phyloP scores from a whole-genome alignment of 257 asterid genomes.

The Solanum neorickii region DNA sequence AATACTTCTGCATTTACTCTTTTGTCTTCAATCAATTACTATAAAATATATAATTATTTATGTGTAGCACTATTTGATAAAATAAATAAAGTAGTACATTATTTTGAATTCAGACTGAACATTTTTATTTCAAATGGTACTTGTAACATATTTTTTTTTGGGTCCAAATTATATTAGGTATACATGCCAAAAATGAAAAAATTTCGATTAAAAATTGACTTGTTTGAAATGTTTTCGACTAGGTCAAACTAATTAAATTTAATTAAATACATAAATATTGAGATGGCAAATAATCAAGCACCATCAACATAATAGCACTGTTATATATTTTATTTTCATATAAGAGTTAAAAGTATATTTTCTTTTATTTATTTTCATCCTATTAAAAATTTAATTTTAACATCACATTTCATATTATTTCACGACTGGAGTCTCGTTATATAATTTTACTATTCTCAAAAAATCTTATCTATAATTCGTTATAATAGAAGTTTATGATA shows the following conservation, averaged over 20 bases:
- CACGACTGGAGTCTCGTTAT: background rate
- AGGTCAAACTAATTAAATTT: too few species aligned
- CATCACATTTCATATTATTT: too few species aligned
- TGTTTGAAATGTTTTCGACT: background rate
- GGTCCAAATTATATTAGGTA: background rate
- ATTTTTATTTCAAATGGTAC: background rate
- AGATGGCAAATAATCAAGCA: background rate
- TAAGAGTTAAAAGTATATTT: too few species aligned
- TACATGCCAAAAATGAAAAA: background rate
- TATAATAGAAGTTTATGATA: background rate
- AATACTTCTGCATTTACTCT: background rate
- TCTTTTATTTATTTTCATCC: background rate
- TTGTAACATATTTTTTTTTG: background rate
- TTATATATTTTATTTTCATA: background rate
- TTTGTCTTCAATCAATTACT: background rate
- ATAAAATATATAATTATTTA: background rate
- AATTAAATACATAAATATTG: background rate
- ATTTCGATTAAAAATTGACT: background rate
- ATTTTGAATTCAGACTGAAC: background rate
- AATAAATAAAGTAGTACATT: background rate
- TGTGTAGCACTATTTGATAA: background rate
- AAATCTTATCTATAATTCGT: background rate
- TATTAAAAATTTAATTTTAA: too few species aligned
- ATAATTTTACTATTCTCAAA: background rate
- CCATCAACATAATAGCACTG: background rate